Evolutionary conservation across 345 rosid species (phyloP).

Genomic region (Passiflora organensis): DNA sequence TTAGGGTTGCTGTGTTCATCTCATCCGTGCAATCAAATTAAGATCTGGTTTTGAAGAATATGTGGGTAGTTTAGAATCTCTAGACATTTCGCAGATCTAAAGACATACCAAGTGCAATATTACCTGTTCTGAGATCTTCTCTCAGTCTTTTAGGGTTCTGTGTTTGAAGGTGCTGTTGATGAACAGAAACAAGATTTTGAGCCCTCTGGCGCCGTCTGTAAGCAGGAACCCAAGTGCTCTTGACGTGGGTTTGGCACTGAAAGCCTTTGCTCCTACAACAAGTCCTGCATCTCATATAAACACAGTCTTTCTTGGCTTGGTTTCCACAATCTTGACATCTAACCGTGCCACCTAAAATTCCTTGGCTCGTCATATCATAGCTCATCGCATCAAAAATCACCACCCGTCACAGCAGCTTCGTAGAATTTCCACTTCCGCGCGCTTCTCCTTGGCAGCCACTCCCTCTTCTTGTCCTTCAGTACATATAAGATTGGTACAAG

Average conservation of each 20-base stretch:
- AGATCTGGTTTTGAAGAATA: background rate
- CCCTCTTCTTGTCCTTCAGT: too few species aligned
- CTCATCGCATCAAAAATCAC: background rate
- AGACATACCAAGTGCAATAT: background rate
- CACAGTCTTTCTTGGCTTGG: slow-evolving; percentile 62
- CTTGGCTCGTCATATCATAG: slow-evolving; percentile 18
- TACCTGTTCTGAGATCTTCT: slow-evolving; percentile 17
- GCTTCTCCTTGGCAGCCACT: too few species aligned
- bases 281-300: slow-evolving; percentile 49
- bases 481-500: too few species aligned
- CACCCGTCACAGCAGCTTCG: background rate
- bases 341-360: slow-evolving; percentile 16
- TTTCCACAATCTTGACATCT: slow-evolving; percentile 73
- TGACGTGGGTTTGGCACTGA: slow-evolving; percentile 56
- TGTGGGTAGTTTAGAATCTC: too few species aligned
- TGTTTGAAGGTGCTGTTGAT: slow-evolving; percentile 6
- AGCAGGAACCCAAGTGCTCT: slow-evolving; percentile 73
- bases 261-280: slow-evolving; percentile 57
- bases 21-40: background rate
- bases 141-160: slow-evolving; percentile 32
- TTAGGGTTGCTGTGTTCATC: background rate
- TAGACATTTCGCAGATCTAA: slow-evolving; percentile 1
- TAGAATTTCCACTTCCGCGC: background rate
- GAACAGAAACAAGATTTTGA: slow-evolving; percentile 10
- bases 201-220: slow-evolving; percentile 31